These are phyloP conservation scores for Fusarium phyllophilum DNA, from an alignment of 2,329 filamentous ascomycete species.

Conservation along the genomic window DNA sequence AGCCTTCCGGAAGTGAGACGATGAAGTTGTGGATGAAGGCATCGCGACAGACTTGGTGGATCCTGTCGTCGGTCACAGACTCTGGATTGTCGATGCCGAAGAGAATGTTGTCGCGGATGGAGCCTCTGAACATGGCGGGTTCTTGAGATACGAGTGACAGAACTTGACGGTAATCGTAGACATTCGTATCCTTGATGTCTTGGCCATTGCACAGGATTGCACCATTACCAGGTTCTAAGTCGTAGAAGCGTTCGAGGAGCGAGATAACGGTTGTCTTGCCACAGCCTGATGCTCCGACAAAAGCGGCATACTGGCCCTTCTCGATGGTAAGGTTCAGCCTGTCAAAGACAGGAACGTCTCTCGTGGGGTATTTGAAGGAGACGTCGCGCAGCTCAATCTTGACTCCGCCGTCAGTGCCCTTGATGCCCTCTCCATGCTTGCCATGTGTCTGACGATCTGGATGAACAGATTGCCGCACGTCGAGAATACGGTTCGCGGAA, in stretches of 20 bases:
- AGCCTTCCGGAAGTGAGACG: slow-evolving; percentile 71
- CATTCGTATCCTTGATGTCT: slow-evolving; percentile 67
- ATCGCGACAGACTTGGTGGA: slow-evolving; percentile 66
- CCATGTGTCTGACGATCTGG: not conserved
- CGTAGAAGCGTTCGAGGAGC: slow-evolving; percentile 75
- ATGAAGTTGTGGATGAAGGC: slow-evolving; percentile 80
- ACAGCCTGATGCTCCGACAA: slow-evolving; percentile 76
- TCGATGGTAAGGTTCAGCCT: slow-evolving; percentile 71
- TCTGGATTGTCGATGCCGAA: slow-evolving; percentile 66
- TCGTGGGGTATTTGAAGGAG: slow-evolving; percentile 69
- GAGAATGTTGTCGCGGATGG: slow-evolving; percentile 76
- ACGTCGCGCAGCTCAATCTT: slow-evolving; percentile 66
- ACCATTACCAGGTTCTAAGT: slow-evolving; percentile 64
- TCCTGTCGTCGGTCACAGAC: slow-evolving; percentile 59
- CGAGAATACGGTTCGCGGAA: slow-evolving; percentile 46
- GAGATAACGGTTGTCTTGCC: slow-evolving; percentile 79
- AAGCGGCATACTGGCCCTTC: slow-evolving; percentile 74
- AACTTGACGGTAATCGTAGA: slow-evolving; percentile 69
- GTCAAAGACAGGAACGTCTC: slow-evolving; percentile 65
- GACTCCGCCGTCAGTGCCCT: slow-evolving; percentile 58
- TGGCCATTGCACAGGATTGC: slow-evolving; percentile 70
- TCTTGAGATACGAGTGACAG: slow-evolving; percentile 81
- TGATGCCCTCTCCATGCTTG: slow-evolving; percentile 38
- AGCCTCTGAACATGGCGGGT: slow-evolving; percentile 75
- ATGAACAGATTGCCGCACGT: slow-evolving; percentile 23